Conservation (phyloP, 306 rosid species). For the Cicer judaicum region DNA sequence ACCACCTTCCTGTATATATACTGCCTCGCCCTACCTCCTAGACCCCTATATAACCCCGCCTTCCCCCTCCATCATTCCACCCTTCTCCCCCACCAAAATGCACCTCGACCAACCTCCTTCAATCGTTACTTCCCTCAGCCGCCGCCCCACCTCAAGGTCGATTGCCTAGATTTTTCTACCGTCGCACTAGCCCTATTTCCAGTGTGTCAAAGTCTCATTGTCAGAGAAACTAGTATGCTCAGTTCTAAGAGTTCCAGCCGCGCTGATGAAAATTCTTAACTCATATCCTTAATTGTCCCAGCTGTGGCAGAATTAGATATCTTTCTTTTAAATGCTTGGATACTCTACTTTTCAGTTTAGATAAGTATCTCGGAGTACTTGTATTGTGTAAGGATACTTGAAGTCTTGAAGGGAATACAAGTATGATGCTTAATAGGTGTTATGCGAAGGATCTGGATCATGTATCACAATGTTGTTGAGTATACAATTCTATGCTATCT, state of each 20-base stretch:
- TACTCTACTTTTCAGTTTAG: neutral
- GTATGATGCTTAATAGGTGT: constrained; percentile 2
- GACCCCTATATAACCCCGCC: too few relatives aligned
- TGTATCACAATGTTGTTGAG: constrained; percentile 8
- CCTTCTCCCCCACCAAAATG: too few relatives aligned
- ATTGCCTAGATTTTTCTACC: neutral
- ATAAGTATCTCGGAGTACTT: neutral
- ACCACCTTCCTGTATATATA: neutral
- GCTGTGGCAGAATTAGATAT: neutral
- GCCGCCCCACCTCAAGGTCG: too few relatives aligned
- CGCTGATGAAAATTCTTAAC: neutral
- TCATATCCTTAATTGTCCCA: neutral
- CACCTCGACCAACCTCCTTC: too few relatives aligned
- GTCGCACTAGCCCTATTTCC: too few relatives aligned
- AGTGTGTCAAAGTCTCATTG: neutral
- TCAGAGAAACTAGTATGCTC: neutral
- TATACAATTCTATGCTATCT: constrained; percentile 16
- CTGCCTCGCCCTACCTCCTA: too few relatives aligned
- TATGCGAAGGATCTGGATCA: neutral
- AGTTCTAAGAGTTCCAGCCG: neutral
- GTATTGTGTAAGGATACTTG: neutral
- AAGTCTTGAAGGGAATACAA: neutral
- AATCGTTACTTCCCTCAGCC: too few relatives aligned
- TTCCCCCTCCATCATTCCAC: too few relatives aligned
- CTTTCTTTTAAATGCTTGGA: neutral